Evolutionary conservation across 441 rosid genomes (phyloP), one percentile per base, ranked within the genome.

Genomic region (Metrosideros polymorpha): DNA sequence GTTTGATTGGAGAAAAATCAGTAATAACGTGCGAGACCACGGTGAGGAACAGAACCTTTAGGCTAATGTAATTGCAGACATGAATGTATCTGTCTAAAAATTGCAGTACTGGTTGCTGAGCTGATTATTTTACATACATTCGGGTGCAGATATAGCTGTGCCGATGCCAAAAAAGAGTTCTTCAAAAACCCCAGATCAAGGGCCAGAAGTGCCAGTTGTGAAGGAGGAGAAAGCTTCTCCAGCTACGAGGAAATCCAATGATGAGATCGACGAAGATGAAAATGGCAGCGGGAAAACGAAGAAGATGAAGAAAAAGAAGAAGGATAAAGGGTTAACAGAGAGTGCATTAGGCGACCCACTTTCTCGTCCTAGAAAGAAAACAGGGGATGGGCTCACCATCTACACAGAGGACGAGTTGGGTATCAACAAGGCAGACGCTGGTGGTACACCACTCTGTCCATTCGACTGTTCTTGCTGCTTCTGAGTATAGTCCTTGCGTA

Each of bases 381-480:
- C 97, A 0, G 91, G 63, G 9, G 95, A 93, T 61, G 98, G 97
- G 32, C 59, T 93, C 3, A 71, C 86, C 7, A 54, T 94, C 54
- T 95, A 91, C 87, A 87, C 95, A 1, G 96, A 92, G 89, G 97
- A 92, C 42, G 99, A 98, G 89, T 89, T 98, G 89, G 92, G 97
- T 89, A 82, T 98, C 59, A 92, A 85, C 52, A 92, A 87, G 35
- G 55, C 92, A n/a, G 91, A 93, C 42, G 94, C 92, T 79, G 99
- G 98, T 87, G 86, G 84, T 57, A 94, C 98, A 4, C 92, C 86
- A 19, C 95, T 93, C 83, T 97, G 99, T 85, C 98, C 98, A 19
- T 97, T 96, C 89, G 79, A 66, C 79, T 66, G 79, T 66, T 66
- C 79, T 66, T 66, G 79, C 79, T 66, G 79, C 79, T 66, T 66